Base-by-base conservation (phyloP, 2,329 filamentous ascomycete species). In the Colletotrichum sp. region DNA sequence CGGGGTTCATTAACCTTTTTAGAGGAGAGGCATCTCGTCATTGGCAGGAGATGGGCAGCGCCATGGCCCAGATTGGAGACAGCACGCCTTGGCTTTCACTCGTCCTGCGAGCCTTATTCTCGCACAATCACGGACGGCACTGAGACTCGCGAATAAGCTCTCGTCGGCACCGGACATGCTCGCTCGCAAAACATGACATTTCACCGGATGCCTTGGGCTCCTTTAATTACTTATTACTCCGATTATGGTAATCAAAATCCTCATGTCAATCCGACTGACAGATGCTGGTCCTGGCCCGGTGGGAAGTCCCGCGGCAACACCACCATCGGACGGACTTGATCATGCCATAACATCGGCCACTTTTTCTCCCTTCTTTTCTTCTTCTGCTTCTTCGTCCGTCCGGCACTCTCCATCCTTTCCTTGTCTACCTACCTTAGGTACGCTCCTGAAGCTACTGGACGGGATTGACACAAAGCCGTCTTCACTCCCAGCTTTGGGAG, bases 1-100 rank as follows among this genome's bases (percentile, higher is more conserved):
- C 74, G 71, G 74, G 74, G 74, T 73, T 69, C 71, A 74, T 76
- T 76, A 76, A 76, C 74, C 74, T 76, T 74, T 69, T 76, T 69
- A 74, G 74, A 76, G 74, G 71, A 16, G 6, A 57, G 15, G 65
- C 57, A 76, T 69, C 74, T 76, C 65, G 65, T 76, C 74, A 74
- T 76, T 76, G 74, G 74, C 59, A 72, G 69, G 62, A 75, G 32
- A 63, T 72, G 73, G 60, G 63, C 73, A 59, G 32, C 73, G 69
- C 73, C 69, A 75, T 75, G 73, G 73, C 69, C 69, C 32, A 69
- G 34, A 59, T 69, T 69, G 66, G 66, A 69, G 66, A 69, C 66
- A 30, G 52, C 30, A 69, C 52, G 52, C 30, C 72, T 70, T 62
- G 55, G 67, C 44, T 68, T 36, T 30, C 32, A 66, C 32, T 64